phyloP scores from a whole-genome alignment of 495 filamentous ascomycete genomes.

The Penicillium longicatenatum region DNA sequence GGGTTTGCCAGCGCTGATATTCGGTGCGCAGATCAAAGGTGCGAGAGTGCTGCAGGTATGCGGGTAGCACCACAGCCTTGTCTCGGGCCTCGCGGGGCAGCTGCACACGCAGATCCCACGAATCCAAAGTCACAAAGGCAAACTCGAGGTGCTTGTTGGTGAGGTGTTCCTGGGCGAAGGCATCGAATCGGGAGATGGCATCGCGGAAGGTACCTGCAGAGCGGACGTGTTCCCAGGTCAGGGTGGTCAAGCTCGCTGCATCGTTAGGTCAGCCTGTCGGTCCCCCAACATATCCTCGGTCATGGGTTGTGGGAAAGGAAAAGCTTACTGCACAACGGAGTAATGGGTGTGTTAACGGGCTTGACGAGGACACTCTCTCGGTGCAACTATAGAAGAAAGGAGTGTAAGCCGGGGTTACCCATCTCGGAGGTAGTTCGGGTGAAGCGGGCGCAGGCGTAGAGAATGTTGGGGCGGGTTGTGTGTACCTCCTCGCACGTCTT shows the following conservation, averaged over 20 bases:
- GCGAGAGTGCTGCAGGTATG: conserved; percentile 94
- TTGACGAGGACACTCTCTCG: conserved; percentile 96
- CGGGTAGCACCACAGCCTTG: conserved; percentile 94
- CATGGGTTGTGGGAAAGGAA: conserved; percentile 10
- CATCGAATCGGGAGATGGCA: conserved; percentile 91
- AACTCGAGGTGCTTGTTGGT: conserved; percentile 86
- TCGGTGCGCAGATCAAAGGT: conserved; percentile 96
- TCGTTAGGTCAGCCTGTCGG: conserved; percentile 34
- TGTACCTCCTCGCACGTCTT: conserved; percentile 89
- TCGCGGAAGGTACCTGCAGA: conserved; percentile 95
- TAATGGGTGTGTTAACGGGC: conserved; percentile 97
- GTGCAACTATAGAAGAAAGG: conserved; percentile 64
- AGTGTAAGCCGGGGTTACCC: conserved; percentile 1
- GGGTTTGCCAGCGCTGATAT: conserved; percentile 97
- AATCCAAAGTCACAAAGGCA: conserved; percentile 95
- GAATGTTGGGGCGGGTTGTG: conserved; percentile 41
- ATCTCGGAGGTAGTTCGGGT: conserved; percentile 12
- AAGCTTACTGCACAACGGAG: conserved; percentile 92
- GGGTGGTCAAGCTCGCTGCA: conserved; percentile 90
- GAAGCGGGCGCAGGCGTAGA: conserved; percentile 12
- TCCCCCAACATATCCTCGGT: conserved; percentile 5
- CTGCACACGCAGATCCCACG: conserved; percentile 98
- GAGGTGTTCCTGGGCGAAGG: conserved; percentile 87
- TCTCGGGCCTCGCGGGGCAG: conserved; percentile 95
- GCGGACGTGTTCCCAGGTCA: conserved; percentile 98